Conservation (phyloP, 805 yeast species). For the Ogataea corticis region DNA sequence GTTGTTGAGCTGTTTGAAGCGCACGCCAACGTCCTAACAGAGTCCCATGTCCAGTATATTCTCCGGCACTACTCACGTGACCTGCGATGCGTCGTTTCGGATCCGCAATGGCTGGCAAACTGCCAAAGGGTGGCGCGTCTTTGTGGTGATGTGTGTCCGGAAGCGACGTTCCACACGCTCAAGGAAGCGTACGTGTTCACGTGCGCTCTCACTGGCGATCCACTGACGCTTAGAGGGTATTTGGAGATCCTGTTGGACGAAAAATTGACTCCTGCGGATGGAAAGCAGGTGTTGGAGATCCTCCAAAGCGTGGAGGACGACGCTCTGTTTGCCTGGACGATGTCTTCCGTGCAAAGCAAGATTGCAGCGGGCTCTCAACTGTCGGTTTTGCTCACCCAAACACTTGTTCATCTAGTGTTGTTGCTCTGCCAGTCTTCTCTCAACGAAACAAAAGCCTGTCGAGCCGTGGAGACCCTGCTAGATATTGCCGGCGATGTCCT, state of each 20-base stretch:
- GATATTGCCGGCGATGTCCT: conserved; percentile 13
- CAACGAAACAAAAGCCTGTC: conserved; percentile 13
- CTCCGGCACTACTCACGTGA: conserved; percentile 49
- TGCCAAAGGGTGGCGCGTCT: conserved; percentile 44
- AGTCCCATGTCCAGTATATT: conserved; percentile 35
- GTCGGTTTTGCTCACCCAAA: conserved; percentile 7
- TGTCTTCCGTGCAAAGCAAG: conserved; percentile 5
- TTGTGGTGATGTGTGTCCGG: conserved; percentile 38
- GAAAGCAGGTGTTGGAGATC: conserved; percentile 2
- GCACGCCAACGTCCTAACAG: conserved; percentile 18
- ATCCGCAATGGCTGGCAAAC: conserved; percentile 52
- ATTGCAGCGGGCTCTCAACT: conserved; percentile 3
- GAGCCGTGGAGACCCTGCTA: conserved; percentile 13
- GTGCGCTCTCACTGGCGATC: conserved; percentile 17
- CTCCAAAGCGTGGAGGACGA: conserved; percentile 9
- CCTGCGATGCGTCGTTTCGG: conserved; percentile 53
- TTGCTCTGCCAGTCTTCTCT: conserved; percentile 17
- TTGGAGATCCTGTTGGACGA: conserved; percentile 19
- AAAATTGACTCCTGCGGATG: conserved; percentile 7
- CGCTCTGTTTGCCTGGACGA: conserved; percentile 4
- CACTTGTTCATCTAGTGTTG: conserved; percentile 16
- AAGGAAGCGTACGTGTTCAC: conserved; percentile 20
- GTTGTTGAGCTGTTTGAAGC: conserved; percentile 20
- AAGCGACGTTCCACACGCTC: conserved; percentile 21
- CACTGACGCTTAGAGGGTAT: conserved; percentile 15